Evolutionary conservation across 345 rosid genomes (phyloP), one percentile per base, ranked within the genome.

Genomic region (Sonneratia alba): DNA sequence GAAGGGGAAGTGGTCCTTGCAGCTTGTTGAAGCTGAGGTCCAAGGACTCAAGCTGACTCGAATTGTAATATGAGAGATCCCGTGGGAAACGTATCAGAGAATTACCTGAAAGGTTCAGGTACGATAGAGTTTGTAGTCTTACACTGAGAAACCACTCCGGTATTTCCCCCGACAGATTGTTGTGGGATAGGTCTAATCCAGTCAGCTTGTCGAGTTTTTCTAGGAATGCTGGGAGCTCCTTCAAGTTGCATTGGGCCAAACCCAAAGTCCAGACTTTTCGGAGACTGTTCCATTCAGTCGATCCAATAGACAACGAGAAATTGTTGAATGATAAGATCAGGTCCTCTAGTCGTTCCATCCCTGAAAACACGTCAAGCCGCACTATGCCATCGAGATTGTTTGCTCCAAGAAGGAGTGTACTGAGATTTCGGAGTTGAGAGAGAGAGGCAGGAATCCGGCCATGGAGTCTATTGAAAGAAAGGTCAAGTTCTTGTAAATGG

Each of bases 151-250:
- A 16, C 80, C 82, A 81, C n/a, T 68, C 53, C 0, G 80, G 80
- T 11, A 81, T 43, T 22, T 53, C 47, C 19, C 81, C 81, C 0
- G 27, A n/a, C 24, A 81, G 48, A 38, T 77, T 74, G 49, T 80
- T 77, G 1, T 14, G 1, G 47, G 71, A 61, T 27, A 80, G 75
- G 10, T 59, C 69, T 9, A 80, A n/a, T 11, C 3, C 14, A 1
- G 0, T 0, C 62, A 74, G 36, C 2, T 59, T 7, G 15, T 72
- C n/a, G 62, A 77, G 78, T 8, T 38, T 1, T 4, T 6, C 34
- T 27, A 80, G 77, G 71, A 80, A 80, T 22, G 12, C 22, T 37
- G 83, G 81, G 43, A 78, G 51, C 61, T 67, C 72, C 0, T 1
- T 34, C 22, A 81, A 40, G 15, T 73, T 75, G 71, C 79, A 77